Base-by-base conservation (phyloP, 2,329 filamentous ascomycete species). In the Emericellopsis cladophorae region DNA sequence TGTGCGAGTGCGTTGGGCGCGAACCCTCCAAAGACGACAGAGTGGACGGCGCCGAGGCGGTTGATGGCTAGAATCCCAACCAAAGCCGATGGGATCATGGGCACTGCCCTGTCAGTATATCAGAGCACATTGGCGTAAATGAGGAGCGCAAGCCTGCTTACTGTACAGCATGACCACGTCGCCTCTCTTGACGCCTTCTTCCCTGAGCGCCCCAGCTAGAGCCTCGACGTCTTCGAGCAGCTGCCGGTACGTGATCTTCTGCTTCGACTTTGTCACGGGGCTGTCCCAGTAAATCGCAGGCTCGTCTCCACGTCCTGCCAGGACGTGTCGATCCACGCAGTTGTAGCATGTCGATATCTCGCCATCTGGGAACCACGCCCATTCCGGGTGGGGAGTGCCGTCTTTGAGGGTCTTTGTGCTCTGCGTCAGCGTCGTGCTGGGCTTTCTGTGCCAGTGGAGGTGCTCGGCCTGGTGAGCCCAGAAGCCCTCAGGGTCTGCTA, bases 11-110 rank as follows among this genome's bases (percentile, higher is more conserved):
- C 84, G 9, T 72, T 68, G 0, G 88, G 70, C 0, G 86, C 87
- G 56, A 96, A 96, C 0, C 90, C 89, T 34, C 90, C 90, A 59
- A 95, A 95, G 4, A 96, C 90, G 5, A 94, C 86, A 4, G 85
- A 80, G 56, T 96, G 90, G 40, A 95, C 78, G 14, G 88, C 90
- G 10, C 89, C 90, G 1, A 95, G 68, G 9, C 88, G 77, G 45
- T 79, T 79, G 44, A 84, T 76, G 21, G 90, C 88, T 4, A 95
- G 75, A 48, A 92, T 87, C 9, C 84, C 89, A 46, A 93, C 78
- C n/a, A 95, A 58, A 2, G 88, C 84, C 0, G 86, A 81, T 1
- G 90, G 89, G 35, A 95, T 86, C 89, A 95, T 95, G 41, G 89
- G 89, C 89, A 95, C 82, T 86, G 47, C 23, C 21, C 26, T 4